phyloP scores from a whole-genome alignment of 2,329 filamentous ascomycete species.

The Botrytis aclada region DNA sequence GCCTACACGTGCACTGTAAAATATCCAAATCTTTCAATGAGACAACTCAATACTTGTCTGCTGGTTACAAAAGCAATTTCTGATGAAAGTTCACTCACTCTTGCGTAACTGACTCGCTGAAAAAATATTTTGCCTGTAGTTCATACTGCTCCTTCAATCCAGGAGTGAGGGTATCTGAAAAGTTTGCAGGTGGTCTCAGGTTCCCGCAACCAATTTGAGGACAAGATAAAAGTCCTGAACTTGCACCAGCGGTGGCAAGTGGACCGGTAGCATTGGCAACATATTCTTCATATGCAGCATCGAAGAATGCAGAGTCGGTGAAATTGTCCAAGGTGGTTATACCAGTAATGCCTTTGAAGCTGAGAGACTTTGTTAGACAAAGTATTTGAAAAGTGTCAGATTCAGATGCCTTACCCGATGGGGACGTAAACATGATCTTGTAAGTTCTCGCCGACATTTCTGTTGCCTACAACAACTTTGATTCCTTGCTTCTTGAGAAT shows the following conservation, averaged over 20 bases:
- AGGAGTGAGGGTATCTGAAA: neutral
- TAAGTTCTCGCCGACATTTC: constrained; percentile 27
- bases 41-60: neutral
- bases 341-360: neutral
- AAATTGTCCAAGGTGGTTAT: neutral
- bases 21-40: neutral
- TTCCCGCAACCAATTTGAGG: neutral
- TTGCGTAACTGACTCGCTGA: neutral
- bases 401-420: neutral
- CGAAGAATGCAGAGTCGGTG: neutral
- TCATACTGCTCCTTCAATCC: constrained; percentile 4
- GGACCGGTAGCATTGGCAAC: neutral
- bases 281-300: constrained; percentile 10
- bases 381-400: neutral
- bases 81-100: neutral
- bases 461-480: constrained; percentile 23
- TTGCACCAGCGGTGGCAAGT: neutral
- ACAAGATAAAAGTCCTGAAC: constrained; percentile 4
- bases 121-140: neutral
- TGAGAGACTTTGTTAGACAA: neutral
- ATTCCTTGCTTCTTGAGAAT: constrained; percentile 25
- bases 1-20: neutral
- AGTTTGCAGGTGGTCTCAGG: neutral
- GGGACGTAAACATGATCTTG: constrained; percentile 12
- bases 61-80: neutral